These are phyloP conservation scores for Coffea canephora DNA, from an alignment of 257 asterid species.

Conservation along the genomic window DNA sequence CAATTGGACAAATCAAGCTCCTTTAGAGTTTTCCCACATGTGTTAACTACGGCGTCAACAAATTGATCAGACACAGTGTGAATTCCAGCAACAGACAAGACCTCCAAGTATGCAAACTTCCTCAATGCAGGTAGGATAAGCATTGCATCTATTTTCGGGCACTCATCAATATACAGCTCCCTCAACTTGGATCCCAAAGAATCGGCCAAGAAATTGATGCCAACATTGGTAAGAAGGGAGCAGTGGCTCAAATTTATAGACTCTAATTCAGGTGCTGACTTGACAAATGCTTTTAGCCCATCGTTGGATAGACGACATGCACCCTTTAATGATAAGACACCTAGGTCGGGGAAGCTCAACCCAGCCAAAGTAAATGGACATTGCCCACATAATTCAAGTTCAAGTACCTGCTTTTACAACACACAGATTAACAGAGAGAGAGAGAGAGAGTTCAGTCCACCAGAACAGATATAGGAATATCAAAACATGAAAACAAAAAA, in stretches of 20 bases:
- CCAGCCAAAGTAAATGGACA: conserved; percentile 39
- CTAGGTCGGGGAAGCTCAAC: conserved; percentile 45
- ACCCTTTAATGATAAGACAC: conserved; percentile 73
- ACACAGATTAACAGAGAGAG: background rate
- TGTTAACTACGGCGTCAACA: conserved; percentile 35
- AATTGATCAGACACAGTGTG: conserved; percentile 52
- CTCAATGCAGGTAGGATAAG: conserved; percentile 46
- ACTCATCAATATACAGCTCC: conserved; percentile 70
- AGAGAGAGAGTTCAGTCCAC: conserved; percentile 8
- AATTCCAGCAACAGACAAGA: conserved; percentile 71
- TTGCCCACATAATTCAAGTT: conserved; percentile 83
- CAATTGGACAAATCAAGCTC: conserved; percentile 74
- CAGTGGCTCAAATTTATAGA: conserved; percentile 78
- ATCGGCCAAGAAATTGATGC: conserved; percentile 50
- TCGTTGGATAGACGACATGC: conserved; percentile 72
- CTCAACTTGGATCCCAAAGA: conserved; percentile 58
- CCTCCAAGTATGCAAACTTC: conserved; percentile 58
- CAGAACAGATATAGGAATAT: background rate
- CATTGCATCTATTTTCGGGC: conserved; percentile 56
- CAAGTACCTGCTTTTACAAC: conserved; percentile 67
- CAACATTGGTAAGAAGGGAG: conserved; percentile 56
- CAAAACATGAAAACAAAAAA: background rate
- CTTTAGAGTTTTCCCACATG: conserved; percentile 53
- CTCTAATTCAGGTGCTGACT: conserved; percentile 55
- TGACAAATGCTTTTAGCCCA: conserved; percentile 51